Base-by-base conservation (phyloP, 202 grass and related monocot genomes). In the Hordeum pubiflorum region DNA sequence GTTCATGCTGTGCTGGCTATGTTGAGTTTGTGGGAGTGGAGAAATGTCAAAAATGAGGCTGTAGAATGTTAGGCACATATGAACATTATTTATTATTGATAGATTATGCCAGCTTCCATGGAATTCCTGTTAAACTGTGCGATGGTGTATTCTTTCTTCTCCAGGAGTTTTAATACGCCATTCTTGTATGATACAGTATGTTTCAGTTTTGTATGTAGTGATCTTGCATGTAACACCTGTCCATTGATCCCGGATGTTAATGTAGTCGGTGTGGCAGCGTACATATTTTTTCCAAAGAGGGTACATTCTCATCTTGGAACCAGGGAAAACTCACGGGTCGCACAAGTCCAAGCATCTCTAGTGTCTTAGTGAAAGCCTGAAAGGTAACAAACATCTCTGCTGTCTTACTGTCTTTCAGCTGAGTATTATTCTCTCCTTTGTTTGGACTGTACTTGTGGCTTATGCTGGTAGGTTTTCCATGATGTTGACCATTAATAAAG, bases 1-100 rank as follows among this genome's bases (percentile, higher is more conserved):
- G 61, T 59, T 27, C 77, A 21, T 76, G 87, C 15, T 81, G 78
- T 73, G 58, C 50, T 72, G 33, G 78, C 32, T 83, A 29, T 63
- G 36, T n/a, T 15, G 50, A 69, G 40, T 68, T 82, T 74, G 29
- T 60, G 37, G 29, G 58, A 60, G 15, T 37, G 7, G 54, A 29
- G 54, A 68, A 32, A 38, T 61, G 57, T 18, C 14, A 48, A 69
- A 58, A 81, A 59, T 62, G 58, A 13, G 44, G 70, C 27, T 73
- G 44, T 73, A 44, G 12, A 71, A 60, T 24, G 23, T 36, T 69
- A 61, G 79, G 40, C 74, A 64, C 67, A 37, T 20, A 74, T 73
- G 7, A 68, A 62, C 60, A 69, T 74, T 60, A 62, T 41, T 41
- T 82, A 78, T 61, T 82, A 43, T 79, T 40, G 22, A 15, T 86